Base-by-base conservation (phyloP, 805 yeast genomes). In the Cyberlindnera mrakii region DNA sequence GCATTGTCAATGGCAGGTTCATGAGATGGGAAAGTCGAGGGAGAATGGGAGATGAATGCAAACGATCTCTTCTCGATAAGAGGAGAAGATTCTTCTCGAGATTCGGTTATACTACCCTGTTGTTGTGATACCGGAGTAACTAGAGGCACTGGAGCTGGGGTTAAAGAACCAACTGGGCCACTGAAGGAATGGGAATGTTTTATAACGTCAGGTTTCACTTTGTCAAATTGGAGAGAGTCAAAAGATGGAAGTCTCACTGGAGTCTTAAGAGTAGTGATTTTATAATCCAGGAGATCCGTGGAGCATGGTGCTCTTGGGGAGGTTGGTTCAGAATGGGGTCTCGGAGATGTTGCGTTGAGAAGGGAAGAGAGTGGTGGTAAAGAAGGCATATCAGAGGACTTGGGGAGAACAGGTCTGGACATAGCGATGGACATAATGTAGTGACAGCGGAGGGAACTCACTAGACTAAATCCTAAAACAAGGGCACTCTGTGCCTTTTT, bases 21-120 rank as follows among this genome's bases (percentile, higher is more conserved):
- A 48, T 82, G 83, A 3, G 78, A 71, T 14, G 95, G 89, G 59
- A 81, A 91, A 1, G 96, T 86, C 16, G 88, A 80, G 25, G 89
- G 95, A 7, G 96, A 87, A 64, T 91, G 98, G 18, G 95, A 81
- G 51, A 91, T 91, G 65, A 91, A 91, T 15, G 97, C 97, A 65
- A 81, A 85, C 1, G 71, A 62, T 40, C 65, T 57, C 42, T 63
- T 66, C 44, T 64, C 67, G 8, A 46, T 48, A 19, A 50, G 32
- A 17, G 59, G 59, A 3, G 59, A 53, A 3, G 59, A 53, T 13
- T 42, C 46, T 37, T 49, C 48, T 15, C 18, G 29, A 2, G 20
- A 25, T 18, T 27, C 32, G 16, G 17, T 10, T 19, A 15, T 14
- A 10, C 30, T 30, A 15, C 18, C 25, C 29, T 15, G 20, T 17